phyloP scores from a whole-genome alignment of 2,329 filamentous ascomycete species.

The Beauveria asiatica region DNA sequence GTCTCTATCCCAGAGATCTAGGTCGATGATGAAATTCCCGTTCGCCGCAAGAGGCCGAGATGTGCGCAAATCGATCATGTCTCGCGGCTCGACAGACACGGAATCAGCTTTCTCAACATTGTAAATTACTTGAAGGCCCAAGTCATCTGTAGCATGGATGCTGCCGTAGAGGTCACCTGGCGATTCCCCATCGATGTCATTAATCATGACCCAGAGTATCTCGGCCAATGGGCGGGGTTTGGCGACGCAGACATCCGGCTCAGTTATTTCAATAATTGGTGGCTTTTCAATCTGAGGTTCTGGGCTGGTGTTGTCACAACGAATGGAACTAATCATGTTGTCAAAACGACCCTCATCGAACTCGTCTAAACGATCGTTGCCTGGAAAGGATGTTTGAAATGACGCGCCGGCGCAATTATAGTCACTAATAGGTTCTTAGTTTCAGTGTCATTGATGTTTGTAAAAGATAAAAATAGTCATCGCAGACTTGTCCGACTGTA shows the following conservation, averaged over 20 bases:
- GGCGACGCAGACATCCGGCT: not conserved
- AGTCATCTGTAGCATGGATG: not conserved
- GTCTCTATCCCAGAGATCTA: not conserved
- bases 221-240: slow-evolving; percentile 1
- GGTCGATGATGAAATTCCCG: not conserved
- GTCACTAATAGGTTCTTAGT: not conserved
- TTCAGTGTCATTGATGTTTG: not conserved
- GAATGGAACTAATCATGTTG: not conserved
- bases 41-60: not conserved
- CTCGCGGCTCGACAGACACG: not conserved
- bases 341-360: not conserved
- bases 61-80: not conserved
- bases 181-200: slow-evolving; percentile 8
- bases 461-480: not conserved
- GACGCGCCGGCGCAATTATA: not conserved
- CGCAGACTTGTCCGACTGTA: not conserved
- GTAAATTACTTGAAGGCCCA: not conserved
- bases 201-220: slow-evolving; percentile 5
- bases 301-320: not conserved
- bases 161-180: slow-evolving; percentile 9
- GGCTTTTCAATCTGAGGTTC: not conserved
- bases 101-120: not conserved
- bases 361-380: not conserved
- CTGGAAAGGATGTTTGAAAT: not conserved
- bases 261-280: not conserved